Evolutionary conservation across 768 basidiomycete species (phyloP), one percentile per base, ranked within the genome.

Genomic region (Sporobolomyces roseus): DNA sequence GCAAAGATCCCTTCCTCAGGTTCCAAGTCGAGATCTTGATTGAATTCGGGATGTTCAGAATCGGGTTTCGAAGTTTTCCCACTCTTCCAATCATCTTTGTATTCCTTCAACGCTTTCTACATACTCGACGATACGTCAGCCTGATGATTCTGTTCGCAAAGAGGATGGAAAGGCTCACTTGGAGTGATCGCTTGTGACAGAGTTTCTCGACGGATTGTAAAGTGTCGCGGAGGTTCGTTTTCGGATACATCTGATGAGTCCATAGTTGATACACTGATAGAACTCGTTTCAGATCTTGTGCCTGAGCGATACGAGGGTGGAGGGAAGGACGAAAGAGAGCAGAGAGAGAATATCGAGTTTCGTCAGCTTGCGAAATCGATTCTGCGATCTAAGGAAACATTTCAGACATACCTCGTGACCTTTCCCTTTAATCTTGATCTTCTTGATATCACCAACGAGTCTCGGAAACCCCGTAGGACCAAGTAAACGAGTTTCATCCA

Each of bases 161-260:
- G 30, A 30, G 41, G 60, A 36, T n/a, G 33, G 49, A n/a, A 29
- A 43, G 27, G 80, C 85, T 69, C 76, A 96, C 94, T 79, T 88
- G 84, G 87, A 97, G 89, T 19, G 89, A 84, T 58, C 86, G 85
- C 9, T 89, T 87, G 73, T 89, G 89, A 76, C 91, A 96, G 16
- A 96, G 78, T 74, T 88, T 90, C 81, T 99, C 94, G 14, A 98
- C 85, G 14, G 88, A 83, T 36, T 85, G 80, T 8, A 94, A 86
- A 0, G 92, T 94, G 75, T 96, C 93, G 51, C 83, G 82, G 78
- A 98, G 96, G 46, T 88, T 86, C 6, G 85, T 87, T 75, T 88
- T 91, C 7, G 96, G 96, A 77, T 88, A 93, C 82, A 99, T 82
- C 74, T 84, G 85, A 80, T 98, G 96, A 5, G 91, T 84, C 96